phyloP scores from a whole-genome alignment of 2,329 filamentous ascomycete genomes.

The Phialophora tarda region DNA sequence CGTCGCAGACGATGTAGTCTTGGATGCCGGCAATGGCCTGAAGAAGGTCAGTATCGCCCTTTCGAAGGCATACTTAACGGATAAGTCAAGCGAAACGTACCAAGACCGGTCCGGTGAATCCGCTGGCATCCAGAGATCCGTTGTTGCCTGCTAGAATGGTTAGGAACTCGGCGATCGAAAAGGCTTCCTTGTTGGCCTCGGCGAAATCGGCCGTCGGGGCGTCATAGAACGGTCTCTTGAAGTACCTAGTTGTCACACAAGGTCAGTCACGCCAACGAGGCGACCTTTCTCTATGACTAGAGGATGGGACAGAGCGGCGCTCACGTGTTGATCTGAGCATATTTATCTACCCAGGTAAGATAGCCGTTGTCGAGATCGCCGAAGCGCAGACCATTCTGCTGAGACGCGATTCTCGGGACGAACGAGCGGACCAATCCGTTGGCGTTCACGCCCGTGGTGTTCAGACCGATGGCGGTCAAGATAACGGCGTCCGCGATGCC shows the following conservation, averaged over 20 bases:
- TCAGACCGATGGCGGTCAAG: conserved; percentile 40
- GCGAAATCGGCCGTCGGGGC: conserved; percentile 36
- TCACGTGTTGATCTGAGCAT: conserved; percentile 37
- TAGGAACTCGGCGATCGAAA: conserved; percentile 38
- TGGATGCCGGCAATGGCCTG: conserved; percentile 24
- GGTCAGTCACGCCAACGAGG: background rate
- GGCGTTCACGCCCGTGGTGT: conserved; percentile 32
- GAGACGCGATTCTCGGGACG: conserved; percentile 24
- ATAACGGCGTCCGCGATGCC: conserved; percentile 30
- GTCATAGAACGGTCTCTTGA: conserved; percentile 38
- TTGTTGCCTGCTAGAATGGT: conserved; percentile 33
- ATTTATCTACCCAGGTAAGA: conserved; percentile 41
- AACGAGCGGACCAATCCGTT: conserved; percentile 31
- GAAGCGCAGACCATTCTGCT: conserved; percentile 23
- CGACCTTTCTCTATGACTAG: conserved; percentile 8
- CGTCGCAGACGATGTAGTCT: conserved; percentile 42
- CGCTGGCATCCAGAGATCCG: conserved; percentile 23
- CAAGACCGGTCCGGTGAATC: conserved; percentile 32
- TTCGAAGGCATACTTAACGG: background rate
- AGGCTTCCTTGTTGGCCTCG: conserved; percentile 34
- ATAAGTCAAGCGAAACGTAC: background rate
- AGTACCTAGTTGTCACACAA: conserved; percentile 18
- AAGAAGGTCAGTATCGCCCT: background rate
- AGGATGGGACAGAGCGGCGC: too few relatives aligned
- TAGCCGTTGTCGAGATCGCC: conserved; percentile 40